phyloP scores from a whole-genome alignment of 164 flowering plant genomes.

The Kalanchoe fedtschenkoi region DNA sequence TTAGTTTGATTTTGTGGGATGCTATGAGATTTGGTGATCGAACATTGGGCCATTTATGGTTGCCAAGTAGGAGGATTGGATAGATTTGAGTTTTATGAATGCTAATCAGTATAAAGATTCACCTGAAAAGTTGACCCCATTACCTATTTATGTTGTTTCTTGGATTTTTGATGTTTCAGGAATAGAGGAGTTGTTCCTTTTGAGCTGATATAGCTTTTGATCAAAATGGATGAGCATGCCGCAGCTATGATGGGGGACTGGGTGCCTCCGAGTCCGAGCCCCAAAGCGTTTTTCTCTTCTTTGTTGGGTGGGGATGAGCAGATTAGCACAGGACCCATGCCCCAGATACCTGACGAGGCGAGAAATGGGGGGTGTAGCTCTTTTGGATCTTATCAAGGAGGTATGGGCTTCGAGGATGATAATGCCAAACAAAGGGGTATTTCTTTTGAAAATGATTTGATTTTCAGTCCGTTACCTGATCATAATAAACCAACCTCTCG shows the following conservation, averaged over 20 bases:
- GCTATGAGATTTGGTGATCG: background rate
- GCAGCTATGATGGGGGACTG: conserved; percentile 58
- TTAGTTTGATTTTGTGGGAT: background rate
- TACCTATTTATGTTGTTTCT: too few relatives aligned
- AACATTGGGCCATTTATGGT: background rate
- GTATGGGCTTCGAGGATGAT: background rate
- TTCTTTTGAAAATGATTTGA: background rate
- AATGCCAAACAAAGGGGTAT: background rate
- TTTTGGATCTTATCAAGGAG: background rate
- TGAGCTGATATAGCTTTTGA: background rate
- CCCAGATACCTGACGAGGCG: background rate
- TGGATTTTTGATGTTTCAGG: too few relatives aligned
- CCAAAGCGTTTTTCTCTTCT: conserved; percentile 42
- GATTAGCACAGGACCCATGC: background rate
- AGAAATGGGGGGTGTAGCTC: background rate
- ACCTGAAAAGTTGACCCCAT: too few relatives aligned
- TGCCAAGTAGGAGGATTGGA: background rate
- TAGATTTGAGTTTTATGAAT: background rate
- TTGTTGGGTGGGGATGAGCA: background rate
- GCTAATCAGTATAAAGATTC: too few relatives aligned
- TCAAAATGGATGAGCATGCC: conserved; percentile 48
- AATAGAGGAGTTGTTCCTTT: background rate
- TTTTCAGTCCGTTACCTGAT: conserved; percentile 16
- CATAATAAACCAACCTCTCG: conserved; percentile 27
- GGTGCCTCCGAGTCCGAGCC: conserved; percentile 51